Percentiles rank a stretch among this genome's conserved stretches.
Evolutionary conservation across 768 basidiomycete genomes (phyloP).

Genomic region (Boletus barrowsii): DNA sequence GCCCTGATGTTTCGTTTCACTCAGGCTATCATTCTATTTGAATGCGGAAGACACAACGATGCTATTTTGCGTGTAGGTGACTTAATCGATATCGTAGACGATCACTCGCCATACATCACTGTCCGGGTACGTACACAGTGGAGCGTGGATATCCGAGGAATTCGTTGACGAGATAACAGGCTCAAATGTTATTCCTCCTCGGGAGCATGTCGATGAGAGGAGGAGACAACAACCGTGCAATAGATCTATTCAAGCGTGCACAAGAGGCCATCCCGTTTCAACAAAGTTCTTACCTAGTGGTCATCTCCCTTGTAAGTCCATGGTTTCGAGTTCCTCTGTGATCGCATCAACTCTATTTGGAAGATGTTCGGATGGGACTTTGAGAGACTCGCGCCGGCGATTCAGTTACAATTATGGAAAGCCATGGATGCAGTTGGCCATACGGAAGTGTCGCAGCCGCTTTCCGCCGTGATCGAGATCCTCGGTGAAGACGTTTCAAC

Average conservation of each 20-base stretch:
- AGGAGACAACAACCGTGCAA: background rate
- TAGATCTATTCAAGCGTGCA: background rate
- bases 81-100: no score
- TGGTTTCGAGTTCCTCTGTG: background rate
- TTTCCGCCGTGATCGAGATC: no score
- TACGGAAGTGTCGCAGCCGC: background rate
- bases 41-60: background rate
- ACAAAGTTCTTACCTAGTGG: background rate
- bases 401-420: background rate
- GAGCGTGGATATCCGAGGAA: no score
- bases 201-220: background rate
- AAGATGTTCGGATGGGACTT: constrained; percentile 16
- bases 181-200: background rate
- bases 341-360: background rate
- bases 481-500: no score
- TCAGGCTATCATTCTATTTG: constrained; percentile 1
- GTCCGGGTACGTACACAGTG: no score
- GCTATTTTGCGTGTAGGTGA: no score
- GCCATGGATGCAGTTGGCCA: no score
- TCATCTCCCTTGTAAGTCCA: background rate
- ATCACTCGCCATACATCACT: no score
- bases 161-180: background rate
- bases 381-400: background rate
- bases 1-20: background rate
- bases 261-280: background rate